phyloP scores from a whole-genome alignment of 441 rosid species.

The Croton laevigatus region DNA sequence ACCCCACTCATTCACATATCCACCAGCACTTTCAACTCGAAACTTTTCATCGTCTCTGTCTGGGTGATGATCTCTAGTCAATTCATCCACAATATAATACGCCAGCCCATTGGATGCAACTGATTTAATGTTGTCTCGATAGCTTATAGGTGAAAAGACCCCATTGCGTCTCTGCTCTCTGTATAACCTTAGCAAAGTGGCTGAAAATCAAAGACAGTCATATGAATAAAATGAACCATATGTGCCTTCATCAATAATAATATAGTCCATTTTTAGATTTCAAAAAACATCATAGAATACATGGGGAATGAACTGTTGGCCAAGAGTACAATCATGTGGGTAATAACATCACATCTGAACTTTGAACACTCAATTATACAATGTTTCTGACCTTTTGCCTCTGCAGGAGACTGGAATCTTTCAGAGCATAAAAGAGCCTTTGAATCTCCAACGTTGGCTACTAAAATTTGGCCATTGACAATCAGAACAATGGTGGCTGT shows the following conservation, averaged over 20 bases:
- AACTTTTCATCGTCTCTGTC: constrained; percentile 85
- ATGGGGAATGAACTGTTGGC: neutral
- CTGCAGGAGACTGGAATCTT: constrained; percentile 67
- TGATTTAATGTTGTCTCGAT: constrained; percentile 40
- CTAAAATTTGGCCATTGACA: constrained; percentile 82
- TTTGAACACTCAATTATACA: constrained; percentile 12
- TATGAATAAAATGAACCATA: constrained; percentile 15
- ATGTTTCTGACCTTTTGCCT: constrained; percentile 70
- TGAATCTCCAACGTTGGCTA: constrained; percentile 90
- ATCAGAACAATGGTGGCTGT: constrained; percentile 77
- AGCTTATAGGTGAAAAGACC: constrained; percentile 42
- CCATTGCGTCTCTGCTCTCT: constrained; percentile 59
- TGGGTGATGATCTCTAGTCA: constrained; percentile 89
- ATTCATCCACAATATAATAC: constrained; percentile 60
- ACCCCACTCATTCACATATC: constrained; percentile 74
- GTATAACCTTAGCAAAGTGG: constrained; percentile 65
- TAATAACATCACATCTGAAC: constrained; percentile 10
- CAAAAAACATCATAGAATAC: constrained; percentile 10
- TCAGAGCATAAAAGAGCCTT: constrained; percentile 92
- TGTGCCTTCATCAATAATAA: constrained; percentile 1
- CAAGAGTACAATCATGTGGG: constrained; percentile 8
- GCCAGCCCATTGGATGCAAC: constrained; percentile 44
- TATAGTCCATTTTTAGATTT: constrained; percentile 10
- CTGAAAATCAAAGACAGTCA: constrained; percentile 48
- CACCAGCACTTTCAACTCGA: constrained; percentile 92